phyloP scores from a whole-genome alignment of 305 asterid species.

The Fraxinus greggii region DNA sequence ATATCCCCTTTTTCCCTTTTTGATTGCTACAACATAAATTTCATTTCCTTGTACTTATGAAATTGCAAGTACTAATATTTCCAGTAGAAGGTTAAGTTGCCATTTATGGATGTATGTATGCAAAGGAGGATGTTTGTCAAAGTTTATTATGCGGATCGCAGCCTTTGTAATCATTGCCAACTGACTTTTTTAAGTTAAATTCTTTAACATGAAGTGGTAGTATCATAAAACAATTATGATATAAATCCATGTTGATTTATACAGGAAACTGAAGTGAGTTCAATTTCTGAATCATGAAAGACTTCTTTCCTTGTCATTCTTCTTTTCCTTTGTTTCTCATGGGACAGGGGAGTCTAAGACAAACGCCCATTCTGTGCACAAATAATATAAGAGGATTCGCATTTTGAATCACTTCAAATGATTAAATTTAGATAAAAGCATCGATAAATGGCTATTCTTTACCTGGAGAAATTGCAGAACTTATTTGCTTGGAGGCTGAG shows the following conservation, averaged over 20 bases:
- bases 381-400: slow-evolving; percentile 1
- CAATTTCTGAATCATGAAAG: neutral
- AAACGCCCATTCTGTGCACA: neutral
- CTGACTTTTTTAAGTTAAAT: neutral
- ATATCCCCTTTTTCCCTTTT: neutral
- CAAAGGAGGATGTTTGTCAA: neutral
- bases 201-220: neutral
- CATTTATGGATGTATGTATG: neutral
- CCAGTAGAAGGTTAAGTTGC: neutral
- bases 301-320: neutral
- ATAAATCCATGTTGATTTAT: neutral
- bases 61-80: neutral
- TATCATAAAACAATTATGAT: neutral
- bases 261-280: slow-evolving; percentile 5
- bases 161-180: neutral
- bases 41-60: neutral
- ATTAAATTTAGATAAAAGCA: slow-evolving; percentile 6
- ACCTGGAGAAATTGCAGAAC: slow-evolving; percentile 94
- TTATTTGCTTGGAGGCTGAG: slow-evolving; percentile 93
- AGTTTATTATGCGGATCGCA: neutral
- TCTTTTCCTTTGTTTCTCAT: neutral
- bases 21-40: neutral
- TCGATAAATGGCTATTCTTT: slow-evolving; percentile 20
- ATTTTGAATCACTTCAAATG: slow-evolving; percentile 15
- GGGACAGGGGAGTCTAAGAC: neutral